Percentiles rank a stretch among this genome's conserved stretches.
These are phyloP conservation scores for Acacia pycnantha DNA, from an alignment of 331 rosid genomes.

Conservation along the genomic window DNA sequence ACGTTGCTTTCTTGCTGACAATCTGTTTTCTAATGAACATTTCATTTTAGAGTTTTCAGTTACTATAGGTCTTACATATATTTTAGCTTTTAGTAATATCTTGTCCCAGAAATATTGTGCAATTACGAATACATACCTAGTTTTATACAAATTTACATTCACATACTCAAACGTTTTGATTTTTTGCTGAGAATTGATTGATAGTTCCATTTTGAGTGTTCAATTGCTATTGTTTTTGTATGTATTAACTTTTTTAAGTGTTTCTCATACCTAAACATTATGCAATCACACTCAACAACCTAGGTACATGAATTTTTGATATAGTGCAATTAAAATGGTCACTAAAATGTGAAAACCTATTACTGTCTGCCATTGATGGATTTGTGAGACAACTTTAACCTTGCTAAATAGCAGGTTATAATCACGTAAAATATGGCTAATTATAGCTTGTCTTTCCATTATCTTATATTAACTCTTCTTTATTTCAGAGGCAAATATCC, in stretches of 20 bases:
- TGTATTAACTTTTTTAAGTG: not conserved
- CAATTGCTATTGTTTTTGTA: not conserved
- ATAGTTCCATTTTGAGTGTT: constrained; percentile 9
- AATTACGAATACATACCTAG: not conserved
- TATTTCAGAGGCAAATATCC: constrained; percentile 83
- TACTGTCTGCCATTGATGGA: not conserved
- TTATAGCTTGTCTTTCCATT: constrained; percentile 22
- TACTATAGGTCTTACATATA: not conserved
- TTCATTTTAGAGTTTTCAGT: not conserved
- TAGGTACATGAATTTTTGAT: not conserved
- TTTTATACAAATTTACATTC: not conserved
- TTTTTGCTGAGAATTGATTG: not conserved
- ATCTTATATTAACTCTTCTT: constrained; percentile 31
- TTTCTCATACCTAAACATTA: not conserved
- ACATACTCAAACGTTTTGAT: not conserved
- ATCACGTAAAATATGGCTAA: constrained; percentile 4
- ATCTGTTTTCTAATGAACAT: not conserved
- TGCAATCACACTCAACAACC: constrained; percentile 1
- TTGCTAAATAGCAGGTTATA: not conserved
- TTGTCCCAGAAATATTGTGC: not conserved
- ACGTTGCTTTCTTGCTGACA: not conserved
- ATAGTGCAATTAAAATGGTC: not conserved
- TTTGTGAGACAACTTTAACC: constrained; percentile 16
- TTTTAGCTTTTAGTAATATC: not conserved
- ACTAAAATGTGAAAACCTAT: not conserved